Evolutionary conservation across 1,284 basidiomycete species (phyloP).

Genomic region (Sporisorium iseilematis-ciliati): DNA sequence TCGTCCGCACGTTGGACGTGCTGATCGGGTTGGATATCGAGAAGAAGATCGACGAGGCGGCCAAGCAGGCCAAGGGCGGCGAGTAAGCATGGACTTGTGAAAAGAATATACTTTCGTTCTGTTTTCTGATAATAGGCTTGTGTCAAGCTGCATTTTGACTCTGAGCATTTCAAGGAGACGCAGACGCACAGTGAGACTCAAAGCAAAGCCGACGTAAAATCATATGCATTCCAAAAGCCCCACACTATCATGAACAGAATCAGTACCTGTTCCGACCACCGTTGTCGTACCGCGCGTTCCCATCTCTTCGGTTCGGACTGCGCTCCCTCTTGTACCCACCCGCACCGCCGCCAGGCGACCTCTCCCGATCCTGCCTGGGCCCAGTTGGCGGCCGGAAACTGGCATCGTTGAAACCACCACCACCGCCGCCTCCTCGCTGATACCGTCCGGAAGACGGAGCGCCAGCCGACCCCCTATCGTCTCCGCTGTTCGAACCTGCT

Average conservation of each 20-base stretch:
- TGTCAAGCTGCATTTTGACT: not conserved
- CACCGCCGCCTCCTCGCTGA: constrained; percentile 18
- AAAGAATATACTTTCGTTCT: not conserved
- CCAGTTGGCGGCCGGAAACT: constrained; percentile 2
- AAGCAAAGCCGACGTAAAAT: too few species aligned
- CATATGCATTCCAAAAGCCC: not conserved
- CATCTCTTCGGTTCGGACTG: constrained; percentile 27
- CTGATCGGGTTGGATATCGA: constrained; percentile 55
- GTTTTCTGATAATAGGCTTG: not conserved
- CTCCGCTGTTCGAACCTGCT: constrained; percentile 7
- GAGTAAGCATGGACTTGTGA: constrained; percentile 7
- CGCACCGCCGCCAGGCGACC: constrained; percentile 24
- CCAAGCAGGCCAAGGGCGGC: constrained; percentile 18
- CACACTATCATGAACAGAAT: not conserved
- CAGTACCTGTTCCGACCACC: constrained; percentile 43
- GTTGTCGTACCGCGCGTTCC: constrained; percentile 23
- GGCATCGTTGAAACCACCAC: constrained; percentile 11
- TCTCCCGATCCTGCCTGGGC: constrained; percentile 18
- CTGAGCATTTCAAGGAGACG: not conserved
- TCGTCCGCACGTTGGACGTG: constrained; percentile 51
- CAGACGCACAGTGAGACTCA: not conserved
- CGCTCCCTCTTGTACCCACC: constrained; percentile 28
- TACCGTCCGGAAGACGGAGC: constrained; percentile 5
- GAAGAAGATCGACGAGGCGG: constrained; percentile 47
- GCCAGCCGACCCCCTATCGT: constrained; percentile 7